Base-by-base conservation (phyloP, 2,329 filamentous ascomycete species). In the Hypomyces perniciosus region DNA sequence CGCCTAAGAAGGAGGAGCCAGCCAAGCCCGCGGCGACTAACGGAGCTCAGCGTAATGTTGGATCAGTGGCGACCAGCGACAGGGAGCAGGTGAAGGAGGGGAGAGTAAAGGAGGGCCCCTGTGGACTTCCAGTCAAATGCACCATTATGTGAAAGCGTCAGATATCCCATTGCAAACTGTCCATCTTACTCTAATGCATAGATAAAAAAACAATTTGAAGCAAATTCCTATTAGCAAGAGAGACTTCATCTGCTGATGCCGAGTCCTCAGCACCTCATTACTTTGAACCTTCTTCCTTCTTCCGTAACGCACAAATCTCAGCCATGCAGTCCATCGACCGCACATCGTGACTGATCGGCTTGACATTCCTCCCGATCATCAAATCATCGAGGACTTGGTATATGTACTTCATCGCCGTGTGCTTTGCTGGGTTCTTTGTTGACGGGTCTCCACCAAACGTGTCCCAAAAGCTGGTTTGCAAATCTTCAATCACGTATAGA, bases 91-190 rank as follows among this genome's bases (percentile, higher is more conserved):
- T 51, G 10, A 37, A 7, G 40, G 45, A 52, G 40, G 40, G 30
- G 9, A 34, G 44, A 27, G 45, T 48, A 27, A 45, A 39, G n/a
- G 46, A 85, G 62, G 85, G 88, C 0, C 86, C 86, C 42, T 95
- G 89, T 65, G 88, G 89, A 26, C 71, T 93, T 60, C 88, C 89
- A 31, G 72, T 74, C 46, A 91, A 91, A 64, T 93, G 88, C 68
- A 70, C 72, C 43, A 80, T 93, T 59, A 71, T 83, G 63, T 89
- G 70, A 72, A 38, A 6, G 8, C 7, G 9, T n/a, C 38, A 41
- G 20, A 8, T 26, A 10, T 5, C 2, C 12, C 10, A 31, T 48
- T 9, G 34, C 34, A 40, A 10, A 20, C 38, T 34, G 20, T 20
- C 20, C 20, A 20, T 20, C 20, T 20, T 20, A 20, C 20, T 20